Conservation (phyloP, 768 basidiomycete species). For the Rhodosporidiobolus odoratus region DNA sequence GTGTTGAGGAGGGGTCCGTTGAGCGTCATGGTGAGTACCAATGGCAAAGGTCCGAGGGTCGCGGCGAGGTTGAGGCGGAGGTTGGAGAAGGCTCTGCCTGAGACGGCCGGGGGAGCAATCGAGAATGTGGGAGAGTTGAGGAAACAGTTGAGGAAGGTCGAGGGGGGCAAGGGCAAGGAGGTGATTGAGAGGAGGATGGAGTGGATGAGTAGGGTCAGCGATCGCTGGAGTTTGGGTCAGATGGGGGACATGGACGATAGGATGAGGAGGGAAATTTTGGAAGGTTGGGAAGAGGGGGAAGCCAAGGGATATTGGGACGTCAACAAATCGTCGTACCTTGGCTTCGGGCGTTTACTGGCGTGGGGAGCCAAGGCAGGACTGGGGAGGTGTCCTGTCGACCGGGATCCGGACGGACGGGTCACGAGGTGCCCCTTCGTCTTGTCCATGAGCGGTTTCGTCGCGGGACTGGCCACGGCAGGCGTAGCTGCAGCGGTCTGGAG, state of each 20-base stretch:
- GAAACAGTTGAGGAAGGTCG: conserved; percentile 65
- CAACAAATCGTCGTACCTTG: neutral
- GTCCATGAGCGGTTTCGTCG: conserved; percentile 13
- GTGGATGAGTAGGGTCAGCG: conserved; percentile 86
- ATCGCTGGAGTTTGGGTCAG: conserved; percentile 76
- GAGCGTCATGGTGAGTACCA: conserved; percentile 93
- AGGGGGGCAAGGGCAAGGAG: conserved; percentile 66
- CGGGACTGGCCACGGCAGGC: conserved; percentile 1
- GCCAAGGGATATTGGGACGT: conserved; percentile 42
- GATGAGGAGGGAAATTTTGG: conserved; percentile 61
- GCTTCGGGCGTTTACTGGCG: conserved; percentile 5
- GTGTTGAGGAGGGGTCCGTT: conserved; percentile 84
- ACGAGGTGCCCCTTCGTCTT: conserved; percentile 30
- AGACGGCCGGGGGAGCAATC: conserved; percentile 69
- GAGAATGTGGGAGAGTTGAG: conserved; percentile 71
- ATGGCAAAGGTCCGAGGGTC: conserved; percentile 84
- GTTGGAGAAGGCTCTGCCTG: conserved; percentile 65
- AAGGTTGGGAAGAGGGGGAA: conserved; percentile 73
- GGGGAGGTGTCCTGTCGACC: conserved; percentile 24
- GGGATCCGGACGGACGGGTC: conserved; percentile 19
- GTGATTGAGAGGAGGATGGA: conserved; percentile 75
- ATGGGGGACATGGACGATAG: conserved; percentile 64
- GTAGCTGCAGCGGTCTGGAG: neutral
- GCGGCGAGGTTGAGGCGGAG: conserved; percentile 71
- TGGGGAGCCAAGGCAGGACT: conserved; percentile 7